Evolutionary conservation across 2,329 filamentous ascomycete genomes (phyloP).

Genomic region (Colletotrichum caudatum): DNA sequence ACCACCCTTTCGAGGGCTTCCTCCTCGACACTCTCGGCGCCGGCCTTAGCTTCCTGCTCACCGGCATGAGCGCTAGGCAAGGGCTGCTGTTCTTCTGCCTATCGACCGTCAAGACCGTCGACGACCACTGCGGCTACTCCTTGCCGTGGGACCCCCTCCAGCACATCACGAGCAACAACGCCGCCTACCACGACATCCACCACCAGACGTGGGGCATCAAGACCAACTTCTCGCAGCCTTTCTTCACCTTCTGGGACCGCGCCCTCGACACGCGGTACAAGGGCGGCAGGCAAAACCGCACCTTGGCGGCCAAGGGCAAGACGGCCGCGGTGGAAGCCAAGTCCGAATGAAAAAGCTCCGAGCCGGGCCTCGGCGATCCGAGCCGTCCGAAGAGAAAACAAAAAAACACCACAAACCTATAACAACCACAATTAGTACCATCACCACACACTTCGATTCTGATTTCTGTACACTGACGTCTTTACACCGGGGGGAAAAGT

Average conservation of each 20-base stretch:
- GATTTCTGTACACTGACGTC: slow-evolving; percentile 23
- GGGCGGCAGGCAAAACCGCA: slow-evolving; percentile 62
- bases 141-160: slow-evolving; percentile 96
- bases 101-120: slow-evolving; percentile 95
- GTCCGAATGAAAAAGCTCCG: slow-evolving; percentile 26
- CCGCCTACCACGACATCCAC: slow-evolving; percentile 96
- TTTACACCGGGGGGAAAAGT: slow-evolving; percentile 10
- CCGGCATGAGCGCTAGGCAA: slow-evolving; percentile 86
- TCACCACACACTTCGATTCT: slow-evolving; percentile 23
- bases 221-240: slow-evolving; percentile 90
- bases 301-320: slow-evolving; percentile 23
- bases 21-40: slow-evolving; percentile 91
- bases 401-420: slow-evolving; percentile 13
- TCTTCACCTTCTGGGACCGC: slow-evolving; percentile 96
- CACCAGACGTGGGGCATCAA: slow-evolving; percentile 99
- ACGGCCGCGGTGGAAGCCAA: slow-evolving; percentile 33
- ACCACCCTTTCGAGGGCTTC: slow-evolving; percentile 95
- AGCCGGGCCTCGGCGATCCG: slow-evolving; percentile 15
- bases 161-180: slow-evolving; percentile 93
- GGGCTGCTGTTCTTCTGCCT: slow-evolving; percentile 90
- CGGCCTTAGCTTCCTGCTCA: slow-evolving; percentile 83
- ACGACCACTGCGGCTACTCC: slow-evolving; percentile 97
- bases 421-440: not conserved
- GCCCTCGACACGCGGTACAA: slow-evolving; percentile 86
- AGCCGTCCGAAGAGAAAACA: slow-evolving; percentile 10